Base-by-base conservation (phyloP, 73 alveolate genomes). In the Paramecium octaurelia region DNA sequence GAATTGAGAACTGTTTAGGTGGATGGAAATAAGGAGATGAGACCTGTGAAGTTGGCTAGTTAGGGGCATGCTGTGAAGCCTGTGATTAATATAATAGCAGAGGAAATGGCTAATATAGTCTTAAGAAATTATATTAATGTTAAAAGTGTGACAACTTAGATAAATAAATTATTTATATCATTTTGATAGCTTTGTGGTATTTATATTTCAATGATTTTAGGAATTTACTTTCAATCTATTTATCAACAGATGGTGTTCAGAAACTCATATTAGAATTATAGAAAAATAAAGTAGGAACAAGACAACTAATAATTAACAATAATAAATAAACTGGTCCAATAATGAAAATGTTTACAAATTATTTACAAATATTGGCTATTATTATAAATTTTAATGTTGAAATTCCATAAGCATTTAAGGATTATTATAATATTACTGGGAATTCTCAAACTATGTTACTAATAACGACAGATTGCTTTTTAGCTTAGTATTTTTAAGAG, bases 51-150 rank as follows among this genome's bases (percentile, higher is more conserved):
- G 21, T 38, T 31, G 92, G 92, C 4, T 76, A 86, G 38, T 18
- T 86, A 31, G 92, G 92, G 12, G 92, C 92, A 2, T 29, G 59
- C 12, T 86, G 92, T 29, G 92, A 86, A 27, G 43, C 76, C 24
- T 86, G 92, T 86, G 92, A 86, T n/a, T 16, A 54, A 6, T 46
- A 70, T 3, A 86, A 34, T 9, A 24, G 18, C 7, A 38, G 92
- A 27, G 83, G 93, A 76, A 29, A 70, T 1, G 92, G 76, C 16
- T 31, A 70, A 21, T 86, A 54, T 57, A 54, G 85, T 10, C 43
- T 29, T 4, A 57, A 58, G 21, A 57, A 64, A 24, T n/a, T 54
- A 10, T 86, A 50, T 57, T 29, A 86, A 86, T 86, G 92, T 86
- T 48, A 76, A 6, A 57, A 86, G 34, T 86, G 92, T 21, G 85